Base-by-base conservation (phyloP, 306 rosid genomes). In the Vigna reflexopilosa region DNA sequence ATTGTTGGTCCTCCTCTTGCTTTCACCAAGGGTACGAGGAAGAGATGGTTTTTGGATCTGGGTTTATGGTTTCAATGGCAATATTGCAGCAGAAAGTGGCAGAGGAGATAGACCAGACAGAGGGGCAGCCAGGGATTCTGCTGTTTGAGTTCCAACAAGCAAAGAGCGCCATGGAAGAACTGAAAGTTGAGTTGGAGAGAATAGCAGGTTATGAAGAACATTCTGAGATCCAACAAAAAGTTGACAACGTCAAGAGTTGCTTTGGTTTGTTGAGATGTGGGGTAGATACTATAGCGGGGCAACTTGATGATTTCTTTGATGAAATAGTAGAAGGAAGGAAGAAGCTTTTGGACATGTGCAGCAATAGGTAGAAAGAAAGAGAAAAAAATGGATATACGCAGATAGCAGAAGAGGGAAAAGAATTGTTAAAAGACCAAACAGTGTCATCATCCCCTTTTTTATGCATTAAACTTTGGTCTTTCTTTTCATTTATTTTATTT, bases 241-340 rank as follows among this genome's bases (percentile, higher is more conserved):
- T 75, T 36, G 92, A 93, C 9, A 89, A 85, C 17, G 73, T 87
- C 50, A 93, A 82, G 87, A 72, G 14, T 66, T 90, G 91, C 62
- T 82, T 87, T 76, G 97, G 91, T 56, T 48, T 87, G 76, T 85
- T 93, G 84, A 87, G 91, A 81, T 80, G 85, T 85, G 92, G 97
- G 81, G 87, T 89, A 4, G 97, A 93, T 49, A 78, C 76, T 19
- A 84, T 93, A 51, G 63, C 87, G 51, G 91, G 89, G 5, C 93
- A 90, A 73, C 92, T 93, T 77, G 97, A 93, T 89, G 97, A 93
- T 87, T 90, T 93, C 85, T 90, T 93, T 69, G 97, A 93, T 85
- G 97, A 93, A 79, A 93, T 93, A 70, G 97, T 86, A 40, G 96
- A 93, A 50, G 93, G 96, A 70, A 93, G 97, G 83, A 89, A 93